Evolutionary conservation across 169 alveolate genomes (phyloP), one percentile per base, ranked within the genome.

Genomic region (Cryptosporidium parvum): DNA sequence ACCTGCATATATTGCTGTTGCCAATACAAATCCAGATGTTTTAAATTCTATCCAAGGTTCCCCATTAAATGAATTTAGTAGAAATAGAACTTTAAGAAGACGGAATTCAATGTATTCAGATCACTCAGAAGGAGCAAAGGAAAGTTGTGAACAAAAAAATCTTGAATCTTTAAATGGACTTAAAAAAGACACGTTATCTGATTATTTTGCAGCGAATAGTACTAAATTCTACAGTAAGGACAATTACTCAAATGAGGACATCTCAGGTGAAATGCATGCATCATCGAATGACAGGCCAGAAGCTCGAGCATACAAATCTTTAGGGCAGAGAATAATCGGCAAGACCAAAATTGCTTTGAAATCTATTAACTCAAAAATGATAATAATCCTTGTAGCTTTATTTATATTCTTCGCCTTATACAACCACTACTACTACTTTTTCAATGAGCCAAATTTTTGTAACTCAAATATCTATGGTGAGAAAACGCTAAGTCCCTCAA

Each of bases 1-100:
- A 0, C 86, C 86, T 0, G 86, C 86, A 12, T 73, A 73, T 58
- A 31, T 73, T n/a, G 86, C 70, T 18, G 62, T 73, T 58, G 86
- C 86, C 16, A 59, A 73, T 5, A 23, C 31, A 16, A 73, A 73
- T 45, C n/a, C 86, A 14, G 72, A 73, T 33, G 33, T 39, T n/a
- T 14, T 73, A 9, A 29, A 67, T 67, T 39, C 52, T 33, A 67
- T 29, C 12, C 52, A 67, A 67, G 12, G 23, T 31, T 67, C 18
- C 18, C 26, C 26, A 2, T 21, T 26, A 23, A 56, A 56, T 7
- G 67, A 56, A 21, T 2, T 56, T 23, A 56, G 3, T 56, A 37
- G 31, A 56, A 56, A n/a, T 29, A 56, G 35, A 35, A 70, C 18
- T 45, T 12, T n/a, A 21, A 70, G 85, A 70, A 70, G 68, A 5